Evolutionary conservation across 1,284 basidiomycete genomes (phyloP), one percentile per base, ranked within the genome.

Genomic region (Ustilago esculenta): DNA sequence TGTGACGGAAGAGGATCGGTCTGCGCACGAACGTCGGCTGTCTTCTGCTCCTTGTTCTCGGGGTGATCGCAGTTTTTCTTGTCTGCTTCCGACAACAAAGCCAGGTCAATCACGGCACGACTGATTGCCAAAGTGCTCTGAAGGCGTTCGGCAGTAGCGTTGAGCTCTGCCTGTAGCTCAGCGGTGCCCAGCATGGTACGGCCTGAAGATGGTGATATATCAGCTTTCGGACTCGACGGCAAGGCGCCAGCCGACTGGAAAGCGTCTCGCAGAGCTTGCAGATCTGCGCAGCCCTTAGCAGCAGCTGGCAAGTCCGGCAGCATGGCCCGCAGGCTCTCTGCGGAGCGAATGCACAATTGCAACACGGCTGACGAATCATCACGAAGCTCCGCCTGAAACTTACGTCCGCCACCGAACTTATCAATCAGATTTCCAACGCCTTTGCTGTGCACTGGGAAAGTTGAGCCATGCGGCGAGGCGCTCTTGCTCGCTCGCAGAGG

Each of bases 371-470:
- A 35, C 23, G 50, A 44, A 33, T 61, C 65, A 4, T 68, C 34
- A 17, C 65, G 53, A n/a, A 29, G 20, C 6, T 67, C 64, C 0
- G 64, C 37, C 14, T 52, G 36, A 8, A 45, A 29, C 14, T 49
- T 56, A 34, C 53, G 52, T 14, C 67, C 67, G 4, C 60, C 67
- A 18, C 67, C 60, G n/a, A 70, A 70, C 23, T 40, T 39, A 48
- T 58, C 56, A 33, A 70, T 70, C 21, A 70, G 48, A 12, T 58
- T 60, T 40, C 56, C 53, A 11, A 70, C 60, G 10, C 60, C 67
- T 35, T 59, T 69, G 47, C 45, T 67, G 21, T 46, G 60, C 24
- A 33, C 24, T 12, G 43, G 44, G 47, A 47, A 51, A 12, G 37
- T 51, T 4, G 52, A 34, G 20, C 17, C 36, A 2, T 18, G 35